Evolutionary conservation across 805 yeast genomes (phyloP), one percentile per base, ranked within the genome.

Genomic region (Wickerhamomyces xylosicus): DNA sequence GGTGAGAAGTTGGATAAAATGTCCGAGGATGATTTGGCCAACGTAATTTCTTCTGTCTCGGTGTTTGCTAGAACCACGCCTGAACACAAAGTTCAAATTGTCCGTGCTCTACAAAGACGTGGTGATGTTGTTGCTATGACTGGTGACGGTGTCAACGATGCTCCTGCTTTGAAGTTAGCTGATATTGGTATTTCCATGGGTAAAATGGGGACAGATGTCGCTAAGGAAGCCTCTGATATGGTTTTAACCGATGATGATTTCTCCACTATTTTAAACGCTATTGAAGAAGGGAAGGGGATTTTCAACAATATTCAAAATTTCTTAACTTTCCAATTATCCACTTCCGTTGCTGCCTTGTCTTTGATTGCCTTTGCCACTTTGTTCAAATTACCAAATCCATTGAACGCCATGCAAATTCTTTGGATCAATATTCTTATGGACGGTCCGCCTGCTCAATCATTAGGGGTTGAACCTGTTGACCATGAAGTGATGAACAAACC

Each of bases 111-210:
- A 46, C 95, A 89, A 58, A 73, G 75, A 57, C 74, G 95, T 56
- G 96, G 96, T 37, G 95, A 90, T 58, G 79, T 90, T 45, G 97
- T 90, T 38, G 98, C 97, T 19, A 89, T 90, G 96, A 89, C 97
- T n/a, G 98, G 98, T 50, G 97, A 89, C 62, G 97, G 97, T 63
- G 96, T 90, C 13, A 89, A 89, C 59, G 97, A 89, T 67, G 97
- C 97, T 0, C 97, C 97, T n/a, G 97, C 97, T 5, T 70, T 90
- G 50, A 89, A 90, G 57, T 69, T 89, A 49, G 97, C 97, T 3
- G 96, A 89, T 62, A 89, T 89, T 50, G 97, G 97, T 53, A 85
- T 90, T 49, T 80, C 95, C 13, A 87, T 89, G 92, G 92, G 87
- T 43, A 76, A 75, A 49, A 80, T 83, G 66, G 98, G 98, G 43